Evolutionary conservation across 2,329 filamentous ascomycete species (phyloP).

Genomic region (Microdochium bolleyi): DNA sequence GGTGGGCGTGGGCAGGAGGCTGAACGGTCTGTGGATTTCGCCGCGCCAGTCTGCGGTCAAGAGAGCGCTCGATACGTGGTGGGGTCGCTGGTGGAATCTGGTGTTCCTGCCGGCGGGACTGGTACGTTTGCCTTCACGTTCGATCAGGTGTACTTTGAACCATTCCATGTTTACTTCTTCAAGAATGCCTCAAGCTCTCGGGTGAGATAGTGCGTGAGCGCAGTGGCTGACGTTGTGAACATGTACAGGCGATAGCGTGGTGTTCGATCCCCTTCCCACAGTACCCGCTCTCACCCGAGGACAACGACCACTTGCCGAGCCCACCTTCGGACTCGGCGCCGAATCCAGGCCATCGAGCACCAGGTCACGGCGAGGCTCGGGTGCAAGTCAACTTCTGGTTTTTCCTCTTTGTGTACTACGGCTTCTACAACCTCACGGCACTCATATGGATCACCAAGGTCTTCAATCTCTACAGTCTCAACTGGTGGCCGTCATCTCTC

Average conservation of each 20-base stretch:
- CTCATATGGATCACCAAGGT: conserved; percentile 65
- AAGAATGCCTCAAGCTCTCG: background rate
- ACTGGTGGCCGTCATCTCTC: conserved; percentile 61
- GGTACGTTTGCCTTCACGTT: conserved; percentile 31
- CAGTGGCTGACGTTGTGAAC: background rate
- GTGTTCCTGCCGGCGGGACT: conserved; percentile 53
- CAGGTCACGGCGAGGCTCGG: conserved; percentile 55
- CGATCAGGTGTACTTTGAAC: background rate
- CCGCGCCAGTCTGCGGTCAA: conserved; percentile 51
- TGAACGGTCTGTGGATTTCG: conserved; percentile 51
- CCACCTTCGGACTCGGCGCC: background rate
- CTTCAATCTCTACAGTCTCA: conserved; percentile 63
- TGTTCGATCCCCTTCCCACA: conserved; percentile 59
- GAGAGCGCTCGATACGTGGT: conserved; percentile 54
- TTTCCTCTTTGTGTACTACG: conserved; percentile 63
- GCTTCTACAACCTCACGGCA: conserved; percentile 59
- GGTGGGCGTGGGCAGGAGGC: conserved; percentile 21
- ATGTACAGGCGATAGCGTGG: conserved; percentile 49
- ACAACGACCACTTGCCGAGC: conserved; percentile 20
- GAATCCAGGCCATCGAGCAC: conserved; percentile 28
- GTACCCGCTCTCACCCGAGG: conserved; percentile 42
- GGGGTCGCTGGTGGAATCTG: conserved; percentile 52
- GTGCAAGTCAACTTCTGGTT: conserved; percentile 66
- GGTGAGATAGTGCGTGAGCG: background rate
- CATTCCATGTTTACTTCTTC: background rate